A percentile compares a stretch with the other conserved stretches of the same genome.
Conservation (phyloP, 23 red algal genomes). For the Cyanidiococcus yangmingshanensis region DNA sequence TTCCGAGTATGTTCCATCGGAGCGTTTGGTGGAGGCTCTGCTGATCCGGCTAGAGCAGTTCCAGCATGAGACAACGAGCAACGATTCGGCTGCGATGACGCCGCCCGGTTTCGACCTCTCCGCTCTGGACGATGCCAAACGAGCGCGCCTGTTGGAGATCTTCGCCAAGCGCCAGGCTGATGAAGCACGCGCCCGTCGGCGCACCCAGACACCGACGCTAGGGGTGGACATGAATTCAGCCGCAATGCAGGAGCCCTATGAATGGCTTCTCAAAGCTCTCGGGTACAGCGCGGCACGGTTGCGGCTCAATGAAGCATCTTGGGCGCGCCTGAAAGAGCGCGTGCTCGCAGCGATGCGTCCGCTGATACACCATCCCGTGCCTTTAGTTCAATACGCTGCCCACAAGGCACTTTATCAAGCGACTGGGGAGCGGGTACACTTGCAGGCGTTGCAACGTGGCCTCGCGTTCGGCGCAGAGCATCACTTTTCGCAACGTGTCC, state of each 20-base stretch:
- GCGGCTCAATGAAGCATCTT: background rate
- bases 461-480: slow-evolving; percentile 79
- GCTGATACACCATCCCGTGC: slow-evolving; percentile 25
- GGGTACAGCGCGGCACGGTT: slow-evolving; percentile 21
- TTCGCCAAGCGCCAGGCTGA: slow-evolving; percentile 53
- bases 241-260: slow-evolving; percentile 55
- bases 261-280: slow-evolving; percentile 78
- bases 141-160: slow-evolving; percentile 40
- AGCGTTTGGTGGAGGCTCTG: slow-evolving; percentile 2
- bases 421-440: slow-evolving; percentile 32
- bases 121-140: slow-evolving; percentile 1
- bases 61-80: background rate
- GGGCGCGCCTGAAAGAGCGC: background rate
- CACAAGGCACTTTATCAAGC: slow-evolving; percentile 65
- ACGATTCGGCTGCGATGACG: no score
- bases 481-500: slow-evolving; percentile 89
- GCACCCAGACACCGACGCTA: slow-evolving; percentile 80
- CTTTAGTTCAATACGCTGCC: slow-evolving; percentile 77
- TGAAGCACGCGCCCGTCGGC: slow-evolving; percentile 48
- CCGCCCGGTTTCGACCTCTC: slow-evolving; percentile 14
- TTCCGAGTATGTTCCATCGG: background rate
- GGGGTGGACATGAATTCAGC: slow-evolving; percentile 55
- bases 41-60: slow-evolving; percentile 15
- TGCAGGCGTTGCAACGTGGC: slow-evolving; percentile 43
- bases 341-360: slow-evolving; percentile 18